phyloP scores from a whole-genome alignment of 345 rosid species.

The Erucastrum elatum region DNA sequence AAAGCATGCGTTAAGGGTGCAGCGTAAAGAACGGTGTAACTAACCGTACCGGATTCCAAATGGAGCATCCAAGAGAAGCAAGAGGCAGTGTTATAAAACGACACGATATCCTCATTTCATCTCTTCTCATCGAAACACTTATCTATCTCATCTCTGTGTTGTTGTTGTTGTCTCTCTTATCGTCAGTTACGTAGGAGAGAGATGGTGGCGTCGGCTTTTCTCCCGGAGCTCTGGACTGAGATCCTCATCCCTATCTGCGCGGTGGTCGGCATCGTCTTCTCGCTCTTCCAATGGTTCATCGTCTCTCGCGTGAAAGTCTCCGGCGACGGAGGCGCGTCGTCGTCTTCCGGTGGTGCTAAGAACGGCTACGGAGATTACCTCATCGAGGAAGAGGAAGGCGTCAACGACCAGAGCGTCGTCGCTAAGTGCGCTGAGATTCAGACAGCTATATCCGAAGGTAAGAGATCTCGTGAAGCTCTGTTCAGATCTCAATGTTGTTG shows the following conservation, averaged over 20 bases:
- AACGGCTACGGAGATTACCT: conserved; percentile 61
- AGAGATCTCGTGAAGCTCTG: background rate
- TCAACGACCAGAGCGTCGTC: conserved; percentile 60
- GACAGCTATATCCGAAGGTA: conserved; percentile 78
- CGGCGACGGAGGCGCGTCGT: conserved; percentile 26
- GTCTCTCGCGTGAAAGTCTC: conserved; percentile 63
- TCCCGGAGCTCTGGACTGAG: conserved; percentile 70
- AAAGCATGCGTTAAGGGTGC: conserved; percentile 12
- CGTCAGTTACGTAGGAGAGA: background rate
- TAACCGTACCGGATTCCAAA: conserved; percentile 28
- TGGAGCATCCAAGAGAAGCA: background rate
- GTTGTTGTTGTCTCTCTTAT: background rate
- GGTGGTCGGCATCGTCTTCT: conserved; percentile 62
- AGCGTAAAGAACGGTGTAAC: conserved; percentile 12
- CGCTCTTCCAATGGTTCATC: conserved; percentile 65
- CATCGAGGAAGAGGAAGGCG: conserved; percentile 81
- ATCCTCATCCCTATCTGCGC: conserved; percentile 65
- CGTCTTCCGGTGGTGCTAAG: conserved; percentile 26
- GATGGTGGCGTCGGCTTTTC: conserved; percentile 50
- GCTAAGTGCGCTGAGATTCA: conserved; percentile 82
- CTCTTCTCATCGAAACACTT: background rate
- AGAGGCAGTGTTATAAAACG: conserved; percentile 36
- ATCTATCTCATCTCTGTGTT: background rate
- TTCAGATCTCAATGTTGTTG: conserved; percentile 26
- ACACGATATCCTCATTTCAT: conserved; percentile 22